Conservation (phyloP, 306 rosid species). For the Dryas octopetala region DNA sequence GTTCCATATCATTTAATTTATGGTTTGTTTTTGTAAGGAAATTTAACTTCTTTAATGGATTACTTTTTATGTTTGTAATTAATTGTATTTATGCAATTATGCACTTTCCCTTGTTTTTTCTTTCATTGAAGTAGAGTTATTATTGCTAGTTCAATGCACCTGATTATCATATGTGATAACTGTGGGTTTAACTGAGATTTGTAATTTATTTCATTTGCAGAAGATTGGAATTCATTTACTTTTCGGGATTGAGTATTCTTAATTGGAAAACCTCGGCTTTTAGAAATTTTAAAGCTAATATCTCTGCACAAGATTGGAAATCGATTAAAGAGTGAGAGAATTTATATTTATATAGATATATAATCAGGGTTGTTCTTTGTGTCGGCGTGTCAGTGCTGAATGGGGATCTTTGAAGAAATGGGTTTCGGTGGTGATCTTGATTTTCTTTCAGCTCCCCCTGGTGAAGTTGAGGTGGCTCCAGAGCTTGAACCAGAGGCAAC, state of each 20-base stretch:
- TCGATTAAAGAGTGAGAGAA: background rate
- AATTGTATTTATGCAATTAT: constrained; percentile 13
- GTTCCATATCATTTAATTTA: background rate
- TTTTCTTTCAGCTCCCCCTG: constrained; percentile 34
- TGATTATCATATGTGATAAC: constrained; percentile 11
- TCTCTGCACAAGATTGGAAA: constrained; percentile 3
- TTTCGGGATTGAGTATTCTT: background rate
- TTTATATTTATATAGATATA: too few species aligned
- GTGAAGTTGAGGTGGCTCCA: constrained; percentile 29
- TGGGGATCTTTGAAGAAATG: constrained; percentile 50
- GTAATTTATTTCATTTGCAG: constrained; percentile 16
- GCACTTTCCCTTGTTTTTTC: background rate
- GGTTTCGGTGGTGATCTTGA: constrained; percentile 43
- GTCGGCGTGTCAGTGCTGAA: background rate
- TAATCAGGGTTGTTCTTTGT: background rate
- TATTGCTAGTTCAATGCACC: constrained; percentile 16
- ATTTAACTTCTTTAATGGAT: background rate
- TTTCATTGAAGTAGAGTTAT: constrained; percentile 11
- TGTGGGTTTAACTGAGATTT: background rate
- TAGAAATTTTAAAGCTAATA: background rate
- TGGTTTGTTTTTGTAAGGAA: constrained; percentile 1
- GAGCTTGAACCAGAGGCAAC: constrained; percentile 38
- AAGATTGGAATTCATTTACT: background rate
- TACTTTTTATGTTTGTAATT: background rate
- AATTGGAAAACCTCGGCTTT: background rate